A percentile compares a stretch with the other conserved stretches of the same genome.
phyloP scores from a whole-genome alignment of 2,329 filamentous ascomycete genomes.

The Penicillium sp. region DNA sequence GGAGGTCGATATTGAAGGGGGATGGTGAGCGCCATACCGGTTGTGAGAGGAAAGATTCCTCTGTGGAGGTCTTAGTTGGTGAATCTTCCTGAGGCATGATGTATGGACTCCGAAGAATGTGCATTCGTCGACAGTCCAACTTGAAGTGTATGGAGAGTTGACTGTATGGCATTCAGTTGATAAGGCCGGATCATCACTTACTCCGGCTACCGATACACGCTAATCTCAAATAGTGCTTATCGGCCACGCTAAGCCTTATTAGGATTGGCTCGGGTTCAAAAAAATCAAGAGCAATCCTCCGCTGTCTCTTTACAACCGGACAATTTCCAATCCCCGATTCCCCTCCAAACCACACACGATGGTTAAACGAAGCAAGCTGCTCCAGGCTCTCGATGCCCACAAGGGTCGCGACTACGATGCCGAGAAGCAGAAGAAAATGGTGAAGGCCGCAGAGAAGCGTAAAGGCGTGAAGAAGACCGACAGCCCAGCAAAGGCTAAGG shows the following conservation, averaged over 20 bases:
- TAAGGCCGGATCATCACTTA: conserved; percentile 30
- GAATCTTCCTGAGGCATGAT: conserved; percentile 25
- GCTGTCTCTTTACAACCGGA: conserved; percentile 12
- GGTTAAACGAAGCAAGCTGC: conserved; percentile 58
- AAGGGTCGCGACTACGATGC: conserved; percentile 68
- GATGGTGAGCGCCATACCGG: conserved; percentile 14
- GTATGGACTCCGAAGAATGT: neutral
- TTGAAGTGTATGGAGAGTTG: neutral
- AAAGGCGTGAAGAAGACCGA: conserved; percentile 36
- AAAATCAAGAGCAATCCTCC: conserved; percentile 30
- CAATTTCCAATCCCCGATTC: conserved; percentile 14
- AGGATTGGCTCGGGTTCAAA: conserved; percentile 29
- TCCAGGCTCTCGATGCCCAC: conserved; percentile 58
- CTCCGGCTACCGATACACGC: conserved; percentile 8
- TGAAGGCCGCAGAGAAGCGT: conserved; percentile 49
- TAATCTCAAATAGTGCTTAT: conserved; percentile 24
- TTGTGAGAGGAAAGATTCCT: conserved; percentile 25
- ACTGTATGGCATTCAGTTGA: conserved; percentile 10
- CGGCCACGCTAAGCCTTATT: conserved; percentile 19
- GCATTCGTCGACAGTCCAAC: neutral
- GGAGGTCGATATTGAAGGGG: neutral
- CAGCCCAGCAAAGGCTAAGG: conserved; percentile 27
- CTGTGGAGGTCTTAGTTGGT: conserved; percentile 18
- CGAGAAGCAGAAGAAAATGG: conserved; percentile 72
- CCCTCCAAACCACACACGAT: conserved; percentile 31